Percentiles rank a stretch among this genome's conserved stretches.
These are phyloP conservation scores for Bonia amplexicaulis DNA, from an alignment of 176 grass and related monocot species.

Conservation along the genomic window DNA sequence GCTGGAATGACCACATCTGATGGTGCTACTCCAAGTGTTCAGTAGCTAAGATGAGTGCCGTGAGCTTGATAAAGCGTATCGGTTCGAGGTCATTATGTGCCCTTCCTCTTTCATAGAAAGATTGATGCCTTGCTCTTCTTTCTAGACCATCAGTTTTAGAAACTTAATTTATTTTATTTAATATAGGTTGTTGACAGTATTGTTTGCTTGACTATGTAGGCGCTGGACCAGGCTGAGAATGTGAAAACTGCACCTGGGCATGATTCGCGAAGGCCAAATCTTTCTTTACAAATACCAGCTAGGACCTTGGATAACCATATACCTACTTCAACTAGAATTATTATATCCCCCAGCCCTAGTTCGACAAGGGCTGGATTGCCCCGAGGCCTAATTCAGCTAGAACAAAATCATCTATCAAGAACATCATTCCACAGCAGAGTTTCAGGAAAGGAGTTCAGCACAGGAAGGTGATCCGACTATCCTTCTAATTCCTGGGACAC, in stretches of 20 bases:
- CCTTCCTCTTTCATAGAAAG: not conserved
- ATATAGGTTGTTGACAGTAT: not conserved
- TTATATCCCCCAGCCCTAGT: conserved; percentile 54
- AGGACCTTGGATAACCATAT: conserved; percentile 59
- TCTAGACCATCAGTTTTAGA: not conserved
- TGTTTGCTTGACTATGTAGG: conserved; percentile 22
- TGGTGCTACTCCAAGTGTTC: conserved; percentile 6
- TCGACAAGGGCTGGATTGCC: conserved; percentile 64
- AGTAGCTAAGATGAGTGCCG: not conserved
- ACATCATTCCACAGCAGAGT: conserved; percentile 58
- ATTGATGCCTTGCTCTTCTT: not conserved
- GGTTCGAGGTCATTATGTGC: not conserved
- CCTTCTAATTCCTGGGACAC: conserved; percentile 59
- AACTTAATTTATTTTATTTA: not conserved
- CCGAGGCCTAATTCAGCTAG: conserved; percentile 72
- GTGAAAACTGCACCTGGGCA: conserved; percentile 16
- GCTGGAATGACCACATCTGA: not conserved
- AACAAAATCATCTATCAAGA: conserved; percentile 71
- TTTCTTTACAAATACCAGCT: conserved; percentile 84
- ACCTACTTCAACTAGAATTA: conserved; percentile 50
- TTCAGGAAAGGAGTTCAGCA: conserved; percentile 52
- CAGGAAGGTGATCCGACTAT: conserved; percentile 62
- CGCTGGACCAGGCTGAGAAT: not conserved
- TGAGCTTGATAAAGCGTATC: not conserved
- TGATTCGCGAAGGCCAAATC: conserved; percentile 41